Conservation (phyloP, 1,284 basidiomycete species). For the Irpex sp. region DNA sequence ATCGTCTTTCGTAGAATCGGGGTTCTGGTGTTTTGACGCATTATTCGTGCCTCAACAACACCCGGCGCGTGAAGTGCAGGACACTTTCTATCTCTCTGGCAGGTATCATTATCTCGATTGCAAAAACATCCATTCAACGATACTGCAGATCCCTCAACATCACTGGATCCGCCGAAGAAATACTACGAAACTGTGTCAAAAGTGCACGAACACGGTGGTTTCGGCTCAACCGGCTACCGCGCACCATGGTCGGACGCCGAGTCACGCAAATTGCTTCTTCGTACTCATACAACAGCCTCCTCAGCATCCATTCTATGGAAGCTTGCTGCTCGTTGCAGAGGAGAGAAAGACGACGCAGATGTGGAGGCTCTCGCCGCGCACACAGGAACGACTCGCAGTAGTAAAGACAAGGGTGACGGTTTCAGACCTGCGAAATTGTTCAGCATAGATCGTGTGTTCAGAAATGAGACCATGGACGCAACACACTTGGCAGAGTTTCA, state of each 20-base stretch:
- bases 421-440: slow-evolving; percentile 98
- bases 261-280: slow-evolving; percentile 91
- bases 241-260: slow-evolving; percentile 97
- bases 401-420: slow-evolving; percentile 54
- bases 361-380: slow-evolving; percentile 41
- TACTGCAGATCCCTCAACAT: slow-evolving; percentile 82
- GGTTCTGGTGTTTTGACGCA: slow-evolving; percentile 99
- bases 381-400: slow-evolving; percentile 26
- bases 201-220: slow-evolving; percentile 92
- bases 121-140: background rate
- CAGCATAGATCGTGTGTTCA: slow-evolving; percentile 98
- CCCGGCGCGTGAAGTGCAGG: slow-evolving; percentile 97
- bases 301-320: slow-evolving; percentile 96
- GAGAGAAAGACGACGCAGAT: slow-evolving; percentile 55
- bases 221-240: slow-evolving; percentile 96
- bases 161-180: slow-evolving; percentile 83
- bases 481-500: slow-evolving; percentile 99
- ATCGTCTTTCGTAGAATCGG: slow-evolving; percentile 96
- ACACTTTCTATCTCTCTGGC: slow-evolving; percentile 98
- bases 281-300: slow-evolving; percentile 98
- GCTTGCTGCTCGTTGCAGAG: slow-evolving; percentile 82
- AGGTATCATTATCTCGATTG: background rate
- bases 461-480: slow-evolving; percentile 98
- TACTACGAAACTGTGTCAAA: slow-evolving; percentile 93
- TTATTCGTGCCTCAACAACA: slow-evolving; percentile 99